Percentiles rank a stretch among this genome's conserved stretches.
Evolutionary conservation across 768 basidiomycete species (phyloP).

Genomic region (Rhodotorula babjevae): DNA sequence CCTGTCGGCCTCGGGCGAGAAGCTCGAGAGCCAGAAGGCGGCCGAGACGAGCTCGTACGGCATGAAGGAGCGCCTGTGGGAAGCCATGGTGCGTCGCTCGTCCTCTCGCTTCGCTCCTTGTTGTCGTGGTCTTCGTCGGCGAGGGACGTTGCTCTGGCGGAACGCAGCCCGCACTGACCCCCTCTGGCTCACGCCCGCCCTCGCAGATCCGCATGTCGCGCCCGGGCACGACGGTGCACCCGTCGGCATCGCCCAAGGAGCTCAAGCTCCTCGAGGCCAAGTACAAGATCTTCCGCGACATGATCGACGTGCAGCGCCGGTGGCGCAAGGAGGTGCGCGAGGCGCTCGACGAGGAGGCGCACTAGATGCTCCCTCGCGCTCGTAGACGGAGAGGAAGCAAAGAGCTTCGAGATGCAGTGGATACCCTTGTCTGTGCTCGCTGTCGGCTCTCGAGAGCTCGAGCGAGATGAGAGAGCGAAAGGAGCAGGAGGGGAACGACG

Average conservation of each 20-base stretch:
- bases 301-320: conserved; percentile 76
- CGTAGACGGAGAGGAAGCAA: too few relatives aligned
- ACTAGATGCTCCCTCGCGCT: not conserved
- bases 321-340: conserved; percentile 76
- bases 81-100: conserved; percentile 67
- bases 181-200: not conserved
- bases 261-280: conserved; percentile 78
- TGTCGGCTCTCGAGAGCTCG: too few relatives aligned
- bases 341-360: conserved; percentile 40
- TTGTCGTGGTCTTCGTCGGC: too few relatives aligned
- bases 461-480: too few relatives aligned
- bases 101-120: too few relatives aligned
- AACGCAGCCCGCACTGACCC: not conserved
- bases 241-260: conserved; percentile 60
- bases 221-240: conserved; percentile 64
- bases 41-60: conserved; percentile 50
- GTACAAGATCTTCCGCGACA: conserved; percentile 86
- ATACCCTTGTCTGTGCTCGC: too few relatives aligned
- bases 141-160: too few relatives aligned
- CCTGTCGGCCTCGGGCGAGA: conserved; percentile 38
- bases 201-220: conserved; percentile 85
- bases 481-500: too few relatives aligned
- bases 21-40: conserved; percentile 48
- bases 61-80: conserved; percentile 71
- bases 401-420: too few relatives aligned